These are phyloP conservation scores for Leccinum griseonigrum DNA, from an alignment of 1,284 basidiomycete species.

Conservation along the genomic window DNA sequence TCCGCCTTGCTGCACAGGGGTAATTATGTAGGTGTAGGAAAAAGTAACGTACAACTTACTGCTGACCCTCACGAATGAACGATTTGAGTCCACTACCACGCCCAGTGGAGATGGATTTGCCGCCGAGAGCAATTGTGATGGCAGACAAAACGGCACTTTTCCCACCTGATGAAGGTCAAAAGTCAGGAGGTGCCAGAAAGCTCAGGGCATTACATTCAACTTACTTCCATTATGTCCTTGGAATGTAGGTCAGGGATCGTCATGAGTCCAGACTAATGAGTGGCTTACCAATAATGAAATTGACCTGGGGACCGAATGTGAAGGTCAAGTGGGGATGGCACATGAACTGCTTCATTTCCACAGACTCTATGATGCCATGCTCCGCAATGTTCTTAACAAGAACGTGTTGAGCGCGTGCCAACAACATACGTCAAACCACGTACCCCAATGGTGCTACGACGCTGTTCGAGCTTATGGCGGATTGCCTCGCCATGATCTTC, in stretches of 20 bases:
- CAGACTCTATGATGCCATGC: conserved; percentile 82
- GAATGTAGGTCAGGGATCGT: conserved; percentile 3
- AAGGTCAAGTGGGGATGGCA: conserved; percentile 87
- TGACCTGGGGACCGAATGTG: conserved; percentile 86
- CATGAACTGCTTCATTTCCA: conserved; percentile 95
- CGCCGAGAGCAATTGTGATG: conserved; percentile 91
- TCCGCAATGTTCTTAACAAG: conserved; percentile 67
- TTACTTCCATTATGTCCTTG: conserved; percentile 78
- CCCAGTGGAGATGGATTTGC: conserved; percentile 87
- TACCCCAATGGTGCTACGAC: conserved; percentile 57
- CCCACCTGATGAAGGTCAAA: conserved; percentile 56
- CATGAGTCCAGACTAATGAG: background rate
- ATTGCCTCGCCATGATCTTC: conserved; percentile 55
- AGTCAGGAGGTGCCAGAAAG: background rate
- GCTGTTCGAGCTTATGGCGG: conserved; percentile 51
- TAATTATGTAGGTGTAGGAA: background rate
- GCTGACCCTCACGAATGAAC: conserved; percentile 85
- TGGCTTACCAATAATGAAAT: conserved; percentile 87
- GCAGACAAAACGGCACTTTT: conserved; percentile 96
- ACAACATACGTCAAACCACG: conserved; percentile 24
- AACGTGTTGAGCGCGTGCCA: background rate
- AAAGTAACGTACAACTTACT: conserved; percentile 43
- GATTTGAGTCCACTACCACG: conserved; percentile 85
- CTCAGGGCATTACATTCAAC: conserved; percentile 27
- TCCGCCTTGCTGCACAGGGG: conserved; percentile 43